Conservation (phyloP, 208 protist species). For the Trypanosoma caninum region DNA sequence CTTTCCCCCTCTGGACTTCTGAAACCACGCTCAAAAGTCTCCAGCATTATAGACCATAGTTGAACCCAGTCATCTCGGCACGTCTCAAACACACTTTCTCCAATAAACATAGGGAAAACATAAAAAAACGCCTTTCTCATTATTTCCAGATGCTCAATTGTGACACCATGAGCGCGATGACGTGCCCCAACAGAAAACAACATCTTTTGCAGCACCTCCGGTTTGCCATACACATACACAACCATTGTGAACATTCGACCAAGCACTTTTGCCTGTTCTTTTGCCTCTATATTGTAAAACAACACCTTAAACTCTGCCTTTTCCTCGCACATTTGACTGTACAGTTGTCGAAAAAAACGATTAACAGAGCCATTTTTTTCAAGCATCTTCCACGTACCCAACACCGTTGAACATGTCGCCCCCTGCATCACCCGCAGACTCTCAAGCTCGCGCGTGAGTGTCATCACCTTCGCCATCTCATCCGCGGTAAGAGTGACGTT, state of each 20-base stretch:
- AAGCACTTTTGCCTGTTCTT: constrained; percentile 58
- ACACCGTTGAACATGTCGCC: constrained; percentile 46
- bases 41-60: constrained; percentile 54
- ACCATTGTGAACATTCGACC: constrained; percentile 62
- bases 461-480: constrained; percentile 55
- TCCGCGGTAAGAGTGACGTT: constrained; percentile 35
- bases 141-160: constrained; percentile 35
- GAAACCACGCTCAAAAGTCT: constrained; percentile 51
- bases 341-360: constrained; percentile 52
- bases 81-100: constrained; percentile 43
- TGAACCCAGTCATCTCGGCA: constrained; percentile 59
- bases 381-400: constrained; percentile 62
- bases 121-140: constrained; percentile 68
- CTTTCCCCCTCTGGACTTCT: constrained; percentile 48
- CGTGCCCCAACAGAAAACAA: constrained; percentile 60
- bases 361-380: constrained; percentile 51
- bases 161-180: constrained; percentile 67
- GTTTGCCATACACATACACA: constrained; percentile 67
- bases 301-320: constrained; percentile 47
- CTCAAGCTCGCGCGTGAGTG: constrained; percentile 61
- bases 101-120: constrained; percentile 71
- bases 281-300: constrained; percentile 58
- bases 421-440: constrained; percentile 53
- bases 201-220: constrained; percentile 49
- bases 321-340: constrained; percentile 49